These are phyloP conservation scores for Huntiella decipiens DNA, from an alignment of 2,329 filamentous ascomycete genomes.

Conservation along the genomic window DNA sequence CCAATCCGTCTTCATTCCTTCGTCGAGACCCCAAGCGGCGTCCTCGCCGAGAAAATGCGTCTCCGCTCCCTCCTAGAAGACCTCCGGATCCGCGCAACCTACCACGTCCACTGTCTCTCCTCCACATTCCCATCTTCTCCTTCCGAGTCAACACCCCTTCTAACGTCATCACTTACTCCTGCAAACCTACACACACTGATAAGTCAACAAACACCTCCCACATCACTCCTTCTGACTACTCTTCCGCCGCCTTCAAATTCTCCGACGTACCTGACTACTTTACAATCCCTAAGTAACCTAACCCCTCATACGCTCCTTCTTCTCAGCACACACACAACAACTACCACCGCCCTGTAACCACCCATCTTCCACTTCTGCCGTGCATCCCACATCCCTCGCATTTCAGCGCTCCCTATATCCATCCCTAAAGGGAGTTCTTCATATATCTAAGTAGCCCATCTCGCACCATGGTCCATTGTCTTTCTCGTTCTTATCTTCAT, in stretches of 20 bases:
- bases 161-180: too few relatives aligned
- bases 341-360: slow-evolving; percentile 45
- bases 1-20: slow-evolving; percentile 64
- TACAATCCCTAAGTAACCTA: too few relatives aligned
- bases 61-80: slow-evolving; percentile 61
- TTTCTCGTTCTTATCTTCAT: not conserved
- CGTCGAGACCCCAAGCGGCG: slow-evolving; percentile 72
- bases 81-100: slow-evolving; percentile 59
- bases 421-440: not conserved
- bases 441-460: too few relatives aligned
- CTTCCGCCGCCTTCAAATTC: too few relatives aligned
- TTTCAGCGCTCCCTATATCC: not conserved
- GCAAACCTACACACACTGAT: too few relatives aligned
- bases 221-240: too few relatives aligned
- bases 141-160: too few relatives aligned
- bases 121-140: slow-evolving; percentile 18
- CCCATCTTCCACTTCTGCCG: not conserved
- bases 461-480: too few relatives aligned
- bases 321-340: slow-evolving; percentile 77
- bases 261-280: too few relatives aligned
- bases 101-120: slow-evolving; percentile 66
- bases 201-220: too few relatives aligned
- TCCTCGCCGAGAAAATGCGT: slow-evolving; percentile 56
- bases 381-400: not conserved
- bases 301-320: slow-evolving; percentile 61